Percentiles rank a stretch among this genome's conserved stretches.
These are phyloP conservation scores for Xylariaceae sp. DNA, from an alignment of 2,329 filamentous ascomycete species.

Conservation along the genomic window DNA sequence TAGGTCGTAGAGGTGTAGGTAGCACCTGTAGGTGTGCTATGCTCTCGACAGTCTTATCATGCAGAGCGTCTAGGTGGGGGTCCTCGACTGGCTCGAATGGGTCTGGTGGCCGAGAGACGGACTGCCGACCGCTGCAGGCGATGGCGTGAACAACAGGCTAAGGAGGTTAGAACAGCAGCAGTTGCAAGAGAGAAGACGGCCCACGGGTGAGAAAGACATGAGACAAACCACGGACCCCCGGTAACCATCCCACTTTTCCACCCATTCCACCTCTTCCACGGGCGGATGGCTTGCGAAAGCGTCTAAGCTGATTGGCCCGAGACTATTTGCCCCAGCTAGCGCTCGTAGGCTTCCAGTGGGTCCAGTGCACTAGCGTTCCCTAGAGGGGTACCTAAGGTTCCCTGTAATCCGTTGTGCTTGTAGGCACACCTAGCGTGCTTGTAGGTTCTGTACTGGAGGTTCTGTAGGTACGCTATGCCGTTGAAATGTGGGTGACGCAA, in stretches of 20 bases:
- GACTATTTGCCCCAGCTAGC: conserved; percentile 15
- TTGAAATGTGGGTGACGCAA: conserved; percentile 28
- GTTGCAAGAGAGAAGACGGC: too few relatives aligned
- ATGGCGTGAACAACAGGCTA: neutral
- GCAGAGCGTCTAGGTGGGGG: conserved; percentile 21
- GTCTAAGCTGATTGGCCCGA: conserved; percentile 22
- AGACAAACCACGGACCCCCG: too few relatives aligned
- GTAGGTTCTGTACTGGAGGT: too few relatives aligned
- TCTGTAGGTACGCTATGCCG: neutral
- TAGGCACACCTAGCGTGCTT: too few relatives aligned
- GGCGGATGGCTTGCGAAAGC: conserved; percentile 1
- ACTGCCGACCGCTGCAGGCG: conserved; percentile 1
- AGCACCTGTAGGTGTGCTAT: too few relatives aligned
- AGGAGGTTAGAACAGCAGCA: too few relatives aligned
- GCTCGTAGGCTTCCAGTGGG: conserved; percentile 14
- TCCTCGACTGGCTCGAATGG: conserved; percentile 13
- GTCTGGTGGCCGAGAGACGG: conserved; percentile 30
- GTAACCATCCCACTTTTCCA: neutral
- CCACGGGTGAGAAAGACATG: too few relatives aligned
- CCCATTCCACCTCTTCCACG: neutral
- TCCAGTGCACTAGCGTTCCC: too few relatives aligned
- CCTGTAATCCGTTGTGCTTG: too few relatives aligned
- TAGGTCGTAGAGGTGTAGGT: too few relatives aligned
- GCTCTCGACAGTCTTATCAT: too few relatives aligned
- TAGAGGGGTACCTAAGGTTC: too few relatives aligned